Evolutionary conservation across 2,329 filamentous ascomycete species (phyloP).

Genomic region (Fusarium sp.): DNA sequence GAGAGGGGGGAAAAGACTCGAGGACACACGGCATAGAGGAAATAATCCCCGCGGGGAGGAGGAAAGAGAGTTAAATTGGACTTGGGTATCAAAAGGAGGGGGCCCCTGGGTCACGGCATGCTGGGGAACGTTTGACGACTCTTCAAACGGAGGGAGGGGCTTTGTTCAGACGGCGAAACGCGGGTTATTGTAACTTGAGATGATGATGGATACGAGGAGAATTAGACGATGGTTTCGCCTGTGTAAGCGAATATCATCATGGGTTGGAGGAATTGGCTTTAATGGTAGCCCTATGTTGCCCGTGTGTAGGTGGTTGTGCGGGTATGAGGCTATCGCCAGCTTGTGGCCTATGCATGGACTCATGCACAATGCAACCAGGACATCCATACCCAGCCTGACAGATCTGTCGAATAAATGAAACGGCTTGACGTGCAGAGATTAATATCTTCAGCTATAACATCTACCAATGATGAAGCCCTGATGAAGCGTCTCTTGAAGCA

Average conservation of each 20-base stretch:
- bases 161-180: conserved; percentile 1
- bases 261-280: not conserved
- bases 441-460: not conserved
- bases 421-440: conserved; percentile 1
- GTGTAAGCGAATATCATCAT: not conserved
- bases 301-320: not conserved
- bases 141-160: conserved; percentile 31
- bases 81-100: not conserved
- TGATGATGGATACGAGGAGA: not conserved
- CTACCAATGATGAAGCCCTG: conserved; percentile 3
- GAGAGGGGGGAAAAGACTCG: not conserved
- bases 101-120: conserved; percentile 37
- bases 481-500: not conserved
- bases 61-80: not conserved
- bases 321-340: not conserved
- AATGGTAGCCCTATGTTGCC: not conserved
- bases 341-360: not conserved
- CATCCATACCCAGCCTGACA: not conserved
- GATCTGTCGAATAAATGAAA: not conserved
- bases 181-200: not conserved
- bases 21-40: conserved; percentile 21
- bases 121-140: conserved; percentile 40
- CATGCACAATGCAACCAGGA: not conserved
- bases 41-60: conserved; percentile 17
- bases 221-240: not conserved